Base-by-base conservation (phyloP, 2,329 filamentous ascomycete genomes). In the Fusarium sacchari region DNA sequence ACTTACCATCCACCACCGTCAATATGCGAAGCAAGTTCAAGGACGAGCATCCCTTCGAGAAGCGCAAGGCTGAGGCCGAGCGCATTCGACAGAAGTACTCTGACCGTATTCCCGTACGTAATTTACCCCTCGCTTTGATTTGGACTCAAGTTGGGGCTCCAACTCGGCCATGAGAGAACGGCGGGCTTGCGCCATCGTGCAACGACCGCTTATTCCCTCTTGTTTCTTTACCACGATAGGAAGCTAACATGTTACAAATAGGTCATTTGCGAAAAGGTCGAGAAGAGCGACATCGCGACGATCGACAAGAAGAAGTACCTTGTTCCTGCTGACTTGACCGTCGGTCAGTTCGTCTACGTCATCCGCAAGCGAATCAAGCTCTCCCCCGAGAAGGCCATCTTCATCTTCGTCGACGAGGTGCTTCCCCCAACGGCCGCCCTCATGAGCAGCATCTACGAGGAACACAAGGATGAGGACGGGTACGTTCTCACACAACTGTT, bases 281-380 rank as follows among this genome's bases (percentile, higher is more conserved):
- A 99, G 87, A 98, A 98, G 88, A 97, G 94, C 72, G 96, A 99
- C 83, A 99, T 99, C 80, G 96, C 96, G 69, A 98, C 96, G 77
- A 99, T 99, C 89, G 96, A 99, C 87, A 99, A 99, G 92, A 99
- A 99, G 92, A 99, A 99, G 88, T 99, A 99, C 82, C 90, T 99
- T 55, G 96, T 99, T 34, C 96, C 96, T 20, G 95, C 96, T 78
- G 96, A 99, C 82, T 91, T 99, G 82, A 99, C 96, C 73, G 96
- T 99, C 74, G 96, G 96, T 80, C 96, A 99, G 92, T 98, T 99
- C 83, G 96, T 99, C 87, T 99, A 99, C 86, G 96, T 99, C 76
- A 99, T 99, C 86, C 95, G 96, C 84, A 99, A 99, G 91, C 93
- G 96, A 82, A 99, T 99, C 88, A 99, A 99, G 94, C 90, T 99